phyloP scores from a whole-genome alignment of 148 eudicot species.

The Chenopodium formosanum region DNA sequence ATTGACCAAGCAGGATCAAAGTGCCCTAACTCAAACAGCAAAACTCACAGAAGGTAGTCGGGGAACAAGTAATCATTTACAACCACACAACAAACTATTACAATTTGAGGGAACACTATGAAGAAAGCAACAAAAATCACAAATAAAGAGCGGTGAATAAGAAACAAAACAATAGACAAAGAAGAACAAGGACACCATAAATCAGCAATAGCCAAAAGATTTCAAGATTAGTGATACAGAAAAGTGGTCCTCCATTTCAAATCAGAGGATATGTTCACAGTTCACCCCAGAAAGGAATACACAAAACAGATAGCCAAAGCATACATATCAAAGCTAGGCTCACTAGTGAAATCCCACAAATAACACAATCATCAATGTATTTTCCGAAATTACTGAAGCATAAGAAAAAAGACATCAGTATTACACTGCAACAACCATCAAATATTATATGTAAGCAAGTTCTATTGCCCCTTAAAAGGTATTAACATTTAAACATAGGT shows the following conservation, averaged over 20 bases:
- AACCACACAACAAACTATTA: background rate
- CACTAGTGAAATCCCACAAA: background rate
- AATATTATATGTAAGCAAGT: conserved; percentile 15
- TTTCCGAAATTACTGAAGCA: conserved; percentile 9
- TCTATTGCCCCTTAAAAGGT: conserved; percentile 10
- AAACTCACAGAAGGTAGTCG: background rate
- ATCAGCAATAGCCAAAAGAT: conserved; percentile 6
- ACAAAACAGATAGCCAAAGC: conserved; percentile 13
- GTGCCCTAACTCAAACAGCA: background rate
- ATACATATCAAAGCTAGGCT: conserved; percentile 10
- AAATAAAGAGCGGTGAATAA: background rate
- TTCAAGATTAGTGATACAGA: conserved; percentile 13
- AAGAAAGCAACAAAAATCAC: background rate
- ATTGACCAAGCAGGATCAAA: background rate
- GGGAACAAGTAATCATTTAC: background rate
- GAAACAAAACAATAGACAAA: background rate
- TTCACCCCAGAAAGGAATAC: conserved; percentile 10
- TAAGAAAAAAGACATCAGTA: conserved; percentile 6
- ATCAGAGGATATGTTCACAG: conserved; percentile 4
- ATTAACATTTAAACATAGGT: conserved; percentile 20
- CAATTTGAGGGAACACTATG: background rate
- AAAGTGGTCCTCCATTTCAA: conserved; percentile 6
- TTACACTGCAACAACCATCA: conserved; percentile 11
- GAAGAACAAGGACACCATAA: background rate
- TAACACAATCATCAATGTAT: conserved; percentile 8